phyloP scores from a whole-genome alignment of 352 stramenopile genomes.

The Phytophthora citricola region DNA sequence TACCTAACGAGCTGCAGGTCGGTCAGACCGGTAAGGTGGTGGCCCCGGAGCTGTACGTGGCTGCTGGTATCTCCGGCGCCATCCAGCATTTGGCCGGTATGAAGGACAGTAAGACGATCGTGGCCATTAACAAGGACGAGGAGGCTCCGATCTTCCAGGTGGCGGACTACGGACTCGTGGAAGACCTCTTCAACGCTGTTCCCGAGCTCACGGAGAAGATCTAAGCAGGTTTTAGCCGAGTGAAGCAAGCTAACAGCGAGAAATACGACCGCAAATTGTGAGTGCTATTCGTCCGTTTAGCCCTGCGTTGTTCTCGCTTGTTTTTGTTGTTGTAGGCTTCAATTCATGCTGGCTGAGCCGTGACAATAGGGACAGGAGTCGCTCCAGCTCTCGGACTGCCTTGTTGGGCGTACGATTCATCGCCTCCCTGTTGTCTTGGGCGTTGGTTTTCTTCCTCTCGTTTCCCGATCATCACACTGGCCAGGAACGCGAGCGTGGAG shows the following conservation, averaged over 20 bases:
- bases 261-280: constrained; percentile 31
- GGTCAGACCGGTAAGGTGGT: constrained; percentile 99
- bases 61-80: constrained; percentile 97
- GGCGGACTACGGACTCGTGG: constrained; percentile 98
- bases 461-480: constrained; percentile 49
- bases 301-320: constrained; percentile 9
- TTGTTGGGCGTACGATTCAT: constrained; percentile 10
- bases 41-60: constrained; percentile 97
- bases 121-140: constrained; percentile 99
- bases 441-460: constrained; percentile 21
- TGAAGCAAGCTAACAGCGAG: constrained; percentile 9
- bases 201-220: constrained; percentile 98
- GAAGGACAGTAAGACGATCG: constrained; percentile 99
- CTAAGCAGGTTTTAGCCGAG: constrained; percentile 56
- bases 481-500: constrained; percentile 57
- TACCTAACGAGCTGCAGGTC: constrained; percentile 99
- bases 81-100: constrained; percentile 99
- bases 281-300: constrained; percentile 33
- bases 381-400: constrained; percentile 15
- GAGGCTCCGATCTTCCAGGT: constrained; percentile 99
- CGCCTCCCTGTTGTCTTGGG: neutral
- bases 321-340: neutral
- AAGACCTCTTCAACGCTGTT: constrained; percentile 97
- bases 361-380: constrained; percentile 27
- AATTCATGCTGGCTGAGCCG: constrained; percentile 13